Conservation (phyloP, 2,329 filamentous ascomycete genomes). For the Byssothecium circinans region DNA sequence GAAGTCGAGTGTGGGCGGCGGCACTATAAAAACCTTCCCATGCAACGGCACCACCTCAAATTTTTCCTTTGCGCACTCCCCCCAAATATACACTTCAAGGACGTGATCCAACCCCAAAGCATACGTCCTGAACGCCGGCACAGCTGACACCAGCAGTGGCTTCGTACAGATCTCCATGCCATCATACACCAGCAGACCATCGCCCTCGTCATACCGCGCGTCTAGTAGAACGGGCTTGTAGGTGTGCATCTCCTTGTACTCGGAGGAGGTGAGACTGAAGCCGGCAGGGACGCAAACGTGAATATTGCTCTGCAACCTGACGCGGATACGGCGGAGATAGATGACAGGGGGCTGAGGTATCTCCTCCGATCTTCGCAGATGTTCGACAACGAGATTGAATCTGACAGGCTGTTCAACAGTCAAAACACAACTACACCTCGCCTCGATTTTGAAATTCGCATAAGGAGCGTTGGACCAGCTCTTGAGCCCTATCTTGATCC, state of each 20-base stretch:
- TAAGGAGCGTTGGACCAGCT: conserved; percentile 23
- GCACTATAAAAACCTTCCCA: conserved; percentile 1
- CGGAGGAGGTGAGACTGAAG: not conserved
- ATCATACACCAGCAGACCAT: conserved; percentile 19
- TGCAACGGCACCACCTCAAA: conserved; percentile 16
- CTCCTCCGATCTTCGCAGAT: conserved; percentile 29
- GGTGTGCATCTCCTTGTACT: conserved; percentile 6
- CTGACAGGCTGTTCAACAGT: conserved; percentile 19
- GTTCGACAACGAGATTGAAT: conserved; percentile 21
- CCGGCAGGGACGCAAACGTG: conserved; percentile 18
- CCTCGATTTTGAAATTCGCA: conserved; percentile 25
- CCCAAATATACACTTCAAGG: conserved; percentile 28
- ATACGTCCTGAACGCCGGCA: conserved; percentile 31
- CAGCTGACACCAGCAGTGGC: conserved; percentile 5
- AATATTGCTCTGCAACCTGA: conserved; percentile 19
- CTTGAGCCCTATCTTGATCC: conserved; percentile 24
- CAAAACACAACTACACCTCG: conserved; percentile 23
- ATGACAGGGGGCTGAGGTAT: conserved; percentile 24
- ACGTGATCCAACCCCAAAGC: conserved; percentile 26
- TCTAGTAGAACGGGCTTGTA: conserved; percentile 19
- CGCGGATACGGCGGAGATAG: conserved; percentile 25
- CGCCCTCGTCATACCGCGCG: conserved; percentile 16
- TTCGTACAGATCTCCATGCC: conserved; percentile 17
- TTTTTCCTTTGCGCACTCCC: conserved; percentile 30
- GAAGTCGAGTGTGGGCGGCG: not conserved